Conservation (phyloP, 306 rosid genomes). For the Glycine soja region DNA sequence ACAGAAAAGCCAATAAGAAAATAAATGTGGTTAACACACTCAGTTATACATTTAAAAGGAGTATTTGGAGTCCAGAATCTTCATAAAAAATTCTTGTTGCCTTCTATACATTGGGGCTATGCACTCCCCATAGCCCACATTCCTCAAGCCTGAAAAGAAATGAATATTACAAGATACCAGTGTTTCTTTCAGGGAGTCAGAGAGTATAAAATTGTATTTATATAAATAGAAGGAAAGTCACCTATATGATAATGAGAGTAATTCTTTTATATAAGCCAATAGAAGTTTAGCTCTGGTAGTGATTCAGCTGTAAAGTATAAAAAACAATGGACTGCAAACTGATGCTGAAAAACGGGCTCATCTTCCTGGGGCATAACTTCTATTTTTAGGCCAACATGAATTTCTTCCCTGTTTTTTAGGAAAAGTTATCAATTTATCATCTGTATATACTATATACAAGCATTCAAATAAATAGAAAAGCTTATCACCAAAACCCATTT, state of each 20-base stretch:
- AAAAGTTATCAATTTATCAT: conserved; percentile 31
- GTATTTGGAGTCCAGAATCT: conserved; percentile 31
- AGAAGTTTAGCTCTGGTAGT: conserved; percentile 45
- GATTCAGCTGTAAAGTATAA: conserved; percentile 43
- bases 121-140: conserved; percentile 24
- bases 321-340: conserved; percentile 47
- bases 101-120: conserved; percentile 37
- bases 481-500: background rate
- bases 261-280: conserved; percentile 34
- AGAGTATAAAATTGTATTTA: conserved; percentile 14
- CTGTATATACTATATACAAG: conserved; percentile 16
- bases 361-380: conserved; percentile 54
- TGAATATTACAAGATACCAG: conserved; percentile 33
- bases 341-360: conserved; percentile 48
- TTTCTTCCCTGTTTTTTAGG: conserved; percentile 62
- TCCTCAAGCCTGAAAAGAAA: conserved; percentile 54
- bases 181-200: conserved; percentile 29
- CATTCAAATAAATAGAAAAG: conserved; percentile 5
- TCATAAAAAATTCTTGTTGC: conserved; percentile 29
- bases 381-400: conserved; percentile 84
- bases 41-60: conserved; percentile 37
- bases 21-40: conserved; percentile 45
- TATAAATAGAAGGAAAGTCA: conserved; percentile 46
- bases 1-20: conserved; percentile 49
- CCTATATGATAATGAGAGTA: conserved; percentile 55